Evolutionary conservation across 441 rosid species (phyloP).

Genomic region (Macaranga tanarius): DNA sequence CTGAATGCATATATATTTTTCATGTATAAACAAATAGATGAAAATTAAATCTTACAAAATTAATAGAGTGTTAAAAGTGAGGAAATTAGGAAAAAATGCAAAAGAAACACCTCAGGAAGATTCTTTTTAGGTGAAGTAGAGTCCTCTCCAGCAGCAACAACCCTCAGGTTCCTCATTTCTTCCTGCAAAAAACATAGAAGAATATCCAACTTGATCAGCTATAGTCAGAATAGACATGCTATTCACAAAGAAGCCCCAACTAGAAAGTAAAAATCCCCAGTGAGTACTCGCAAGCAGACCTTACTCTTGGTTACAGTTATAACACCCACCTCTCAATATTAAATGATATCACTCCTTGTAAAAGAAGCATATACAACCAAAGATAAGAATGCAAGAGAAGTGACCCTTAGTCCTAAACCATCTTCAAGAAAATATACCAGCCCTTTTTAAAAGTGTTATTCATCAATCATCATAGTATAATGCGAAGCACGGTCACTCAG

Average conservation of each 20-base stretch:
- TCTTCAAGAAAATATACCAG: background rate
- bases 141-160: slow-evolving; percentile 23
- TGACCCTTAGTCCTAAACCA: background rate
- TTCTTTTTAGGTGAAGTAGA: slow-evolving; percentile 28
- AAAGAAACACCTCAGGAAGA: slow-evolving; percentile 51
- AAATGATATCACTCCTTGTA: background rate
- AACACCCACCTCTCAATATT: background rate
- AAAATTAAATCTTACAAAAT: background rate
- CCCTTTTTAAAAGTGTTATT: slow-evolving; percentile 4
- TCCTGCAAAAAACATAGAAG: slow-evolving; percentile 41
- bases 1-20: background rate
- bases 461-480: background rate
- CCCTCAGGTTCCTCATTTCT: slow-evolving; percentile 38
- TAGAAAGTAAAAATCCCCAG: background rate
- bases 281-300: background rate
- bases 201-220: background rate
- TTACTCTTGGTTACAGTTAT: background rate
- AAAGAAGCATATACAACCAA: background rate
- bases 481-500: background rate
- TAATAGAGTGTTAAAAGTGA: background rate
- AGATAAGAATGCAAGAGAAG: background rate
- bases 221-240: background rate
- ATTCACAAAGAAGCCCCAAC: slow-evolving; percentile 14
- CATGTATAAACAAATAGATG: background rate
- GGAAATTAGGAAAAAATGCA: background rate